These are phyloP conservation scores for Gynochthodes officinalis DNA, from an alignment of 257 asterid genomes.

Conservation along the genomic window DNA sequence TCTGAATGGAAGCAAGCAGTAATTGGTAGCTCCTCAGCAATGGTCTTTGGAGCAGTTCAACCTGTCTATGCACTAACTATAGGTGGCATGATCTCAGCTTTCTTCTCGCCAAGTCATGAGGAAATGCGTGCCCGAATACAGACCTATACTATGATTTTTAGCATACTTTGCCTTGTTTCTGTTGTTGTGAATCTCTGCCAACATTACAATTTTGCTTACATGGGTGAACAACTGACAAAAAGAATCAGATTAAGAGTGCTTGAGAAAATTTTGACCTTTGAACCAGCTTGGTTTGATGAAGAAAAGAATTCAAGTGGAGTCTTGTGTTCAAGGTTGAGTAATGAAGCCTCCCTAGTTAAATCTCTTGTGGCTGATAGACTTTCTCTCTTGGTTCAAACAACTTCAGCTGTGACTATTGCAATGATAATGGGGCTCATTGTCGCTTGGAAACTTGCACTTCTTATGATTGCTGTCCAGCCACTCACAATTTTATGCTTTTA, in stretches of 20 bases:
- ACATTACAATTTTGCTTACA: conserved; percentile 70
- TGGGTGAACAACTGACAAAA: conserved; percentile 72
- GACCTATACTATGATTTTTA: conserved; percentile 46
- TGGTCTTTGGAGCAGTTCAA: conserved; percentile 66
- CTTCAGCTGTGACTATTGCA: conserved; percentile 62
- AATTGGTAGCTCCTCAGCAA: conserved; percentile 59
- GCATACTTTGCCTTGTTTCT: conserved; percentile 54
- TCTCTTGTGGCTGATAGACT: conserved; percentile 75
- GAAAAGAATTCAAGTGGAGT: conserved; percentile 69
- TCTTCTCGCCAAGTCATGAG: conserved; percentile 47
- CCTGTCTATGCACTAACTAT: conserved; percentile 77
- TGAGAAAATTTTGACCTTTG: conserved; percentile 60
- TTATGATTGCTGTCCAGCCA: conserved; percentile 86
- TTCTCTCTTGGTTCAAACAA: conserved; percentile 58
- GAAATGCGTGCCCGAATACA: conserved; percentile 58
- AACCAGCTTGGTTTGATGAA: conserved; percentile 78
- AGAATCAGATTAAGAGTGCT: conserved; percentile 57
- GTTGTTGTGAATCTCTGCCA: conserved; percentile 56
- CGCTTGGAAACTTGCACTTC: conserved; percentile 87
- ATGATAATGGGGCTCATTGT: conserved; percentile 60
- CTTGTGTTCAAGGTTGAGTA: conserved; percentile 54
- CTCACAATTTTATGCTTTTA: conserved; percentile 71
- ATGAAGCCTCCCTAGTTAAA: conserved; percentile 75
- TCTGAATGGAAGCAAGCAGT: conserved; percentile 80
- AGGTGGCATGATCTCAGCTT: conserved; percentile 78